Evolutionary conservation across 495 filamentous ascomycete species (phyloP), one percentile per base, ranked within the genome.

Genomic region (Glonium stellatum): DNA sequence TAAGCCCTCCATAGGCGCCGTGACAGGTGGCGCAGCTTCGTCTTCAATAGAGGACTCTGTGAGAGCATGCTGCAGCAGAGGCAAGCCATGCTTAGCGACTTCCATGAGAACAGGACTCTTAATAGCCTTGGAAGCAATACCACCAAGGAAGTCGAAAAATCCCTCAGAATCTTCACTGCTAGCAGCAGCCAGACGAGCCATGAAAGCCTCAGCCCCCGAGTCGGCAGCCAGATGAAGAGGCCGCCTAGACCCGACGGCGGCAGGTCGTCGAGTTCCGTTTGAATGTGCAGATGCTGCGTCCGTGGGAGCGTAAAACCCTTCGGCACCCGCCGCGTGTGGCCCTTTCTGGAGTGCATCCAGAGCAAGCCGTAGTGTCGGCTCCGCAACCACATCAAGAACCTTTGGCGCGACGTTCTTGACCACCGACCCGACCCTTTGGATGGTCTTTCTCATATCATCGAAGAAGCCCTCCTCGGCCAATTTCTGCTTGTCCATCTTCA

Each of bases 311-410:
- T 19, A 52, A 23, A 52, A 31, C 4, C 57, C 53, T 65, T 67
- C 53, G 55, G 58, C 31, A 10, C 31, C 35, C 41, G 53, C 35
- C 41, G 53, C 54, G 6, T 31, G 27, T 6, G 27, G 27, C 27
- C 27, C 27, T 5, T 57, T 55, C 8, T 59, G 54, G 13, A 68
- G 54, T 10, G 59, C 57, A 10, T 68, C 64, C 27, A 68, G 53
- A 36, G 65, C 64, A 13, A 68, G 62, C 19, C 37, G 52, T 4
- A 68, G 51, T 11, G 64, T 64, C 31, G 65, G 64, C 46, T 68
- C 54, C 58, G 65, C 65, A 48, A 68, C 61, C 23, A 64, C 59
- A 41, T 55, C 51, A 46, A 68, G 58, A 6, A 67, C 55, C n/a
- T 48, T 60, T 50, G 65, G 64, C 36, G 64, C 65, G 6, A 59